A percentile compares a stretch with the other conserved stretches of the same genome.
Conservation (phyloP, 1,284 basidiomycete species). For the Termitomyces sp. region DNA sequence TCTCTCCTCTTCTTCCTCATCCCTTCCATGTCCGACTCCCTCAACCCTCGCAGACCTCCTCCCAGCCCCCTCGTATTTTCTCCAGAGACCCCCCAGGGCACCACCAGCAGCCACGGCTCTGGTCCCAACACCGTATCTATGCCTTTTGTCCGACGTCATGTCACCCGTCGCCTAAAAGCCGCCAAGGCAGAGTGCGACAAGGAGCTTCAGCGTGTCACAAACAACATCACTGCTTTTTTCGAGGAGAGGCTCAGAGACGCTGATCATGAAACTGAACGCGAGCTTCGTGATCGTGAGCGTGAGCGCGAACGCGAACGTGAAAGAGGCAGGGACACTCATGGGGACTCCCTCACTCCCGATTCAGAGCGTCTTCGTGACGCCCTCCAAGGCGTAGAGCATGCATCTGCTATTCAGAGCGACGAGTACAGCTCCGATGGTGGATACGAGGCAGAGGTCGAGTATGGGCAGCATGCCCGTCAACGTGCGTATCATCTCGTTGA, state of each 20-base stretch:
- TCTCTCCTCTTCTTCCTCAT: slow-evolving; percentile 11
- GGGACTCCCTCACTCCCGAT: slow-evolving; percentile 51
- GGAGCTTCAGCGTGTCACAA: slow-evolving; percentile 88
- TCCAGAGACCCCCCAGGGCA: slow-evolving; percentile 48
- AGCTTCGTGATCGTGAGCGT: slow-evolving; percentile 47
- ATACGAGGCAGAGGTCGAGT: slow-evolving; percentile 71
- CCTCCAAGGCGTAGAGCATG: slow-evolving; percentile 52
- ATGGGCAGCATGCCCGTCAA: slow-evolving; percentile 63
- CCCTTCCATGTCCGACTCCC: slow-evolving; percentile 63
- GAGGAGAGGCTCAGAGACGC: slow-evolving; percentile 80
- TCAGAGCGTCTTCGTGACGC: slow-evolving; percentile 53
- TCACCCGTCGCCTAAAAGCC: slow-evolving; percentile 86
- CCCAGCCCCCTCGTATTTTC: slow-evolving; percentile 75
- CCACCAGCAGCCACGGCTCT: slow-evolving; percentile 42
- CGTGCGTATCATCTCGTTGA: slow-evolving; percentile 60
- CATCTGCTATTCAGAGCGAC: slow-evolving; percentile 53
- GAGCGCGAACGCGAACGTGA: slow-evolving; percentile 26
- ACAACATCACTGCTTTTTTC: slow-evolving; percentile 90
- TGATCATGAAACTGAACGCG: slow-evolving; percentile 66
- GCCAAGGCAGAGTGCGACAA: slow-evolving; percentile 97
- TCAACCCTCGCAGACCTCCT: slow-evolving; percentile 56
- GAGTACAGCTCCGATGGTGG: slow-evolving; percentile 74
- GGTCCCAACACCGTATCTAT: slow-evolving; percentile 74
- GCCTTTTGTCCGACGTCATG: slow-evolving; percentile 91
- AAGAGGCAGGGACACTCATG: slow-evolving; percentile 41